Conservation (phyloP, 805 yeast genomes). For the Ogataea thermomethanolica region DNA sequence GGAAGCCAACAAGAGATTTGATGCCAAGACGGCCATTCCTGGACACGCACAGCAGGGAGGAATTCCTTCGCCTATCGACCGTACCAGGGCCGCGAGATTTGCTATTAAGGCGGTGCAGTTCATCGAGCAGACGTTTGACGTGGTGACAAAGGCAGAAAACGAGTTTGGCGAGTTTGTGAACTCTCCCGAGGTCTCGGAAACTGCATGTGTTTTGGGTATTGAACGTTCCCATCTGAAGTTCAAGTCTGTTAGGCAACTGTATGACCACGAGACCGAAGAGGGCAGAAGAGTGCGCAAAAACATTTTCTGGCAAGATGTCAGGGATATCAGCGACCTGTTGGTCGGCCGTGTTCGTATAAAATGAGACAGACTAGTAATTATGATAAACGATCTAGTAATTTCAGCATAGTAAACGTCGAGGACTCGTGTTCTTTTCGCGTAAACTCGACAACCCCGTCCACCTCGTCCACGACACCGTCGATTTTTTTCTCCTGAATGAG, state of each 20-base stretch:
- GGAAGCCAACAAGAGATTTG: constrained; percentile 62
- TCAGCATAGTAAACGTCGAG: not conserved
- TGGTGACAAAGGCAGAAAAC: constrained; percentile 19
- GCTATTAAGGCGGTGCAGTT: constrained; percentile 68
- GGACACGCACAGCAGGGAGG: constrained; percentile 89
- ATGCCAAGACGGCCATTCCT: constrained; percentile 76
- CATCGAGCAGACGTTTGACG: constrained; percentile 45
- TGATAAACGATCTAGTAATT: constrained; percentile 5
- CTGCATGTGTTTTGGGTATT: constrained; percentile 84
- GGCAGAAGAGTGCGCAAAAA: constrained; percentile 81
- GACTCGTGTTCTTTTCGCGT: not conserved
- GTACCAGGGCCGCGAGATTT: constrained; percentile 70
- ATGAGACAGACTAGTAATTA: not conserved
- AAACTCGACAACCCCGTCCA: constrained; percentile 18
- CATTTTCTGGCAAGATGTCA: constrained; percentile 75
- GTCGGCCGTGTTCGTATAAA: constrained; percentile 59
- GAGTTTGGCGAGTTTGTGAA: constrained; percentile 31
- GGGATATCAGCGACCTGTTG: constrained; percentile 79
- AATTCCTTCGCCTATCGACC: constrained; percentile 71
- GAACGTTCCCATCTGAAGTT: constrained; percentile 72
- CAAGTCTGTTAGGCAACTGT: constrained; percentile 69
- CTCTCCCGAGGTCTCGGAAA: constrained; percentile 34
- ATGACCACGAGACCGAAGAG: constrained; percentile 83
- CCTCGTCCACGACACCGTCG: constrained; percentile 26
- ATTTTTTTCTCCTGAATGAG: constrained; percentile 23